phyloP scores from a whole-genome alignment of 2,329 filamentous ascomycete genomes.

The Penicillium psychrosexuale region DNA sequence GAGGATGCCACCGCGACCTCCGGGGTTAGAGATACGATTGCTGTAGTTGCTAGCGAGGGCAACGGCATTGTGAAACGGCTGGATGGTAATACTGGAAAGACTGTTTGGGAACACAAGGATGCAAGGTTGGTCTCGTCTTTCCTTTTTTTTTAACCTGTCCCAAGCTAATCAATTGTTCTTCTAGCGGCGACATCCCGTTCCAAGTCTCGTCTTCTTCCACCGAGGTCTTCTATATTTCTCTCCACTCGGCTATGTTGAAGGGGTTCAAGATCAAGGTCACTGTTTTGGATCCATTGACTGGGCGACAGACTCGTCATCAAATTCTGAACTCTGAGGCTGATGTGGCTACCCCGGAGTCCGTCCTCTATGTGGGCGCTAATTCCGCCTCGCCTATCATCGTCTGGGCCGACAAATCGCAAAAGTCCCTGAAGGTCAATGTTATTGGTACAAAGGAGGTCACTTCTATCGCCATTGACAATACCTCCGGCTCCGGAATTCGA shows the following conservation, averaged over 20 bases:
- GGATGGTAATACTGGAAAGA: slow-evolving; percentile 66
- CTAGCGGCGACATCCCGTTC: slow-evolving; percentile 66
- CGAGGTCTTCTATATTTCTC: slow-evolving; percentile 71
- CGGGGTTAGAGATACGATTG: slow-evolving; percentile 61
- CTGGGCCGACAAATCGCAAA: slow-evolving; percentile 45
- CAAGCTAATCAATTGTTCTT: slow-evolving; percentile 20
- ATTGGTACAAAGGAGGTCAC: slow-evolving; percentile 44
- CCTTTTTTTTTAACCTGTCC: background rate
- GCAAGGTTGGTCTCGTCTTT: slow-evolving; percentile 43
- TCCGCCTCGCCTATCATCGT: slow-evolving; percentile 43
- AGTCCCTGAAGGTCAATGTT: slow-evolving; percentile 45
- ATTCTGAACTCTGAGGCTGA: slow-evolving; percentile 71
- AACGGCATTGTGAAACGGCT: slow-evolving; percentile 65
- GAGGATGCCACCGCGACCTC: slow-evolving; percentile 52
- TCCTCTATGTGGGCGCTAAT: slow-evolving; percentile 42
- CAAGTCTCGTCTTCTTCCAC: slow-evolving; percentile 69
- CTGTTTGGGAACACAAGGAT: slow-evolving; percentile 76
- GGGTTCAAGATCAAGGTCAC: slow-evolving; percentile 75
- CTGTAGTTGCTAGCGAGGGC: slow-evolving; percentile 57
- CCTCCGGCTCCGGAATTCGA: slow-evolving; percentile 49
- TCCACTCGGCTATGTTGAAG: slow-evolving; percentile 63
- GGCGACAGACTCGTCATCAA: slow-evolving; percentile 69
- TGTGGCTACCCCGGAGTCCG: slow-evolving; percentile 47
- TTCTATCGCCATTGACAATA: slow-evolving; percentile 40
- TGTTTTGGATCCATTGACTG: slow-evolving; percentile 68